These are phyloP conservation scores for Calophaca sinica DNA, from an alignment of 306 rosid species.

Conservation along the genomic window DNA sequence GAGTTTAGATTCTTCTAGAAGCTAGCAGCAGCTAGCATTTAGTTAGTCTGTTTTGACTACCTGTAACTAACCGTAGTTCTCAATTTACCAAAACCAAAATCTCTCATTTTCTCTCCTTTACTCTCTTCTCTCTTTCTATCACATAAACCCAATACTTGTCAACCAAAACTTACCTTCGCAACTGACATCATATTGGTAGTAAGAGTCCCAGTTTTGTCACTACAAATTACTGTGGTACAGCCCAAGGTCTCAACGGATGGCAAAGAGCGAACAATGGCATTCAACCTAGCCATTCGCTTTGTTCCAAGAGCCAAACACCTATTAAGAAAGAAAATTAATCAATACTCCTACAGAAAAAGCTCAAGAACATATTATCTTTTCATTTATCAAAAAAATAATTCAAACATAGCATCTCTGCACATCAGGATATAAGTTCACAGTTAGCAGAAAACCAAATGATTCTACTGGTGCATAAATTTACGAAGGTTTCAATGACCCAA, in stretches of 20 bases:
- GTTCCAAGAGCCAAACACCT: constrained; percentile 99
- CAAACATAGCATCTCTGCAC: constrained; percentile 28
- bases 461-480: neutral
- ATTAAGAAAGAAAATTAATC: constrained; percentile 37
- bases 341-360: neutral
- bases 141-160: neutral
- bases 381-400: neutral
- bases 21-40: neutral
- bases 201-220: constrained; percentile 97
- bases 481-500: constrained; percentile 7
- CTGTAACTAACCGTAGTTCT: neutral
- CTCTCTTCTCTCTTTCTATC: neutral
- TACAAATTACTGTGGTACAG: constrained; percentile 97
- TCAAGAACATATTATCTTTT: constrained; percentile 2
- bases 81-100: neutral
- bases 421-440: constrained; percentile 10
- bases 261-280: constrained; percentile 92
- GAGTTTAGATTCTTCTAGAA: constrained; percentile 6
- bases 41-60: neutral
- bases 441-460: constrained; percentile 21
- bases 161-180: constrained; percentile 66
- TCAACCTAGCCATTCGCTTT: constrained; percentile 94
- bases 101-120: neutral
- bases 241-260: constrained; percentile 98
- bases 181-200: constrained; percentile 99